phyloP scores from a whole-genome alignment of 2,329 filamentous ascomycete genomes.

The Trichoderma koningii region DNA sequence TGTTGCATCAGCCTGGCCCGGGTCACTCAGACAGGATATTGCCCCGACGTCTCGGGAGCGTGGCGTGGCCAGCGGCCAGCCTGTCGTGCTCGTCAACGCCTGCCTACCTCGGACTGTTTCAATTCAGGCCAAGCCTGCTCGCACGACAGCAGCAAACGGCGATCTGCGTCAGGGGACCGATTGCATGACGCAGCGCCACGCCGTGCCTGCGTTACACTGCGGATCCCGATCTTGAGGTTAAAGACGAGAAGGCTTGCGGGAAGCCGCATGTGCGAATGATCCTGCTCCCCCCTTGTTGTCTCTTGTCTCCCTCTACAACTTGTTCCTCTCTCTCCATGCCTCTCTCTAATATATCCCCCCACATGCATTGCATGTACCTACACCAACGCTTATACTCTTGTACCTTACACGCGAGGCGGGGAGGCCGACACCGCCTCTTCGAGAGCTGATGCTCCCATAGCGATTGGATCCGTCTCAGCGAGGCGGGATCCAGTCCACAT shows the following conservation, averaged over 20 bases:
- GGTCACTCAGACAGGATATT: constrained; percentile 25
- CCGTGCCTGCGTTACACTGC: constrained; percentile 24
- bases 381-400: not conserved
- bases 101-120: constrained; percentile 29
- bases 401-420: constrained; percentile 25
- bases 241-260: constrained; percentile 26
- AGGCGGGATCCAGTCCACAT: constrained; percentile 8
- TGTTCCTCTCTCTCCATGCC: not conserved
- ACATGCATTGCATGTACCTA: not conserved
- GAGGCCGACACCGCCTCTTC: constrained; percentile 23
- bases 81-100: constrained; percentile 29
- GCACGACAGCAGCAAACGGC: constrained; percentile 25
- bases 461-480: constrained; percentile 26
- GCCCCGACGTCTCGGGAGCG: constrained; percentile 27
- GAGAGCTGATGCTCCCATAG: constrained; percentile 12
- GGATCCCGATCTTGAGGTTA: constrained; percentile 27
- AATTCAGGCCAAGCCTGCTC: constrained; percentile 24
- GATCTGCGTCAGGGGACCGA: constrained; percentile 28
- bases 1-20: not conserved
- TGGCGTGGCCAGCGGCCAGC: constrained; percentile 15
- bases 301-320: not conserved
- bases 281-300: not conserved
- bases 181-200: constrained; percentile 28
- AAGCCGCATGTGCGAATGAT: constrained; percentile 24
- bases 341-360: not conserved